Evolutionary conservation across 2,329 filamentous ascomycete species (phyloP).

Genomic region (Knufia fluminis): DNA sequence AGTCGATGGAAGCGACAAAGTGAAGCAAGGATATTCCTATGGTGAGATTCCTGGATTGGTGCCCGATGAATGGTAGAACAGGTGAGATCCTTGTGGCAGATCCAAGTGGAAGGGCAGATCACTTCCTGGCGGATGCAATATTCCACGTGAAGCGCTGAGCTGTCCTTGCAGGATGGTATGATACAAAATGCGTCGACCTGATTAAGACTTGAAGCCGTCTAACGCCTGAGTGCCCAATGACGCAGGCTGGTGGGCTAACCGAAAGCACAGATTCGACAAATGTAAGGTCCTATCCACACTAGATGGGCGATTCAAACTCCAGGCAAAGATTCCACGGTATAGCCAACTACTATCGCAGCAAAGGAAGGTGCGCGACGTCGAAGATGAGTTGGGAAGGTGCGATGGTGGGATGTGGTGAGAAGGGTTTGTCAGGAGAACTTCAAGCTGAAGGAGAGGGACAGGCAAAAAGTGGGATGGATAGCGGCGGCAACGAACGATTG

Average conservation of each 20-base stretch:
- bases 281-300: background rate
- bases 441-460: background rate
- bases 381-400: slow-evolving; percentile 9
- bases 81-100: background rate
- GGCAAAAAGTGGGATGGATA: slow-evolving; percentile 8
- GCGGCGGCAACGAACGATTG: slow-evolving; percentile 12
- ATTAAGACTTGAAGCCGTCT: slow-evolving; percentile 1
- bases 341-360: background rate
- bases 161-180: background rate
- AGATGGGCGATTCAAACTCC: too few species aligned
- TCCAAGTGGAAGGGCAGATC: background rate
- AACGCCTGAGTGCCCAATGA: slow-evolving; percentile 10
- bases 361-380: background rate
- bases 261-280: background rate
- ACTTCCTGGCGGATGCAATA: background rate
- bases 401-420: background rate
- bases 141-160: background rate
- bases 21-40: slow-evolving; percentile 7
- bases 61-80: background rate
- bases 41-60: slow-evolving; percentile 2
- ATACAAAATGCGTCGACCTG: background rate
- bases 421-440: background rate
- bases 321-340: background rate
- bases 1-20: slow-evolving; percentile 1
- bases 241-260: slow-evolving; percentile 3